Evolutionary conservation across 139 green algal genomes (phyloP).

Genomic region (Protoeuglena noctilucae): DNA sequence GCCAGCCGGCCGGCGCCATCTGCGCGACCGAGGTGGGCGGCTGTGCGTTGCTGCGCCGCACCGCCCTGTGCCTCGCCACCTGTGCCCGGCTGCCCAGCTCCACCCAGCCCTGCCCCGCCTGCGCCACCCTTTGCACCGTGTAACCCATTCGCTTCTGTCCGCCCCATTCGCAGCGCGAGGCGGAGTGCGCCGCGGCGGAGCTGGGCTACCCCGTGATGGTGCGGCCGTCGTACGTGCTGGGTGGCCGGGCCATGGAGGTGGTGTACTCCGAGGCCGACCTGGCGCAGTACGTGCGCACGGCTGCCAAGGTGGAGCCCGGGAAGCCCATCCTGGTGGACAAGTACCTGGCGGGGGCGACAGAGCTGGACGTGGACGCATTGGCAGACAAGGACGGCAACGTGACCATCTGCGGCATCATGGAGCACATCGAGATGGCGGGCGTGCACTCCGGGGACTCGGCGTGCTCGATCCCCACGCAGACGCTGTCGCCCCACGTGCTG

Average conservation of each 20-base stretch:
- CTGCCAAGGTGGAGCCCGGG: constrained; percentile 76
- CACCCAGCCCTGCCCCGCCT: no score
- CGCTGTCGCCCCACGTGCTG: constrained; percentile 55
- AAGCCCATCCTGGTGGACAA: constrained; percentile 94
- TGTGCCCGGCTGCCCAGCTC: no score
- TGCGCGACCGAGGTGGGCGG: constrained; percentile 4
- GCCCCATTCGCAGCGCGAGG: constrained; percentile 51
- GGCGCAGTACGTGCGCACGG: constrained; percentile 44
- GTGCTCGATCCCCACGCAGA: constrained; percentile 71
- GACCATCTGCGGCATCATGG: constrained; percentile 96
- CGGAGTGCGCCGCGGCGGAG: constrained; percentile 46
- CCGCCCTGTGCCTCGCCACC: no score
- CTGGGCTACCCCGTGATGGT: constrained; percentile 97
- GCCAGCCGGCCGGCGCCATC: constrained; percentile 53
- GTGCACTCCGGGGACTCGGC: constrained; percentile 74
- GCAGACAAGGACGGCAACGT: constrained; percentile 82
- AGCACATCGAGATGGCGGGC: constrained; percentile 98
- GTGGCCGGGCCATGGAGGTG: constrained; percentile 96
- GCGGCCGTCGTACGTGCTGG: constrained; percentile 89
- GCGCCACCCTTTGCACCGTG: no score
- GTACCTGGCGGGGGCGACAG: constrained; percentile 64
- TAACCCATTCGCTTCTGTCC: no score
- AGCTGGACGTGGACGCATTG: constrained; percentile 95
- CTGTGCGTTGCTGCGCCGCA: no score
- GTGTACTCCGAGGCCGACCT: constrained; percentile 77